phyloP scores from a whole-genome alignment of 1,284 basidiomycete genomes.

The Microbotryum lychnidis-dioicae region DNA sequence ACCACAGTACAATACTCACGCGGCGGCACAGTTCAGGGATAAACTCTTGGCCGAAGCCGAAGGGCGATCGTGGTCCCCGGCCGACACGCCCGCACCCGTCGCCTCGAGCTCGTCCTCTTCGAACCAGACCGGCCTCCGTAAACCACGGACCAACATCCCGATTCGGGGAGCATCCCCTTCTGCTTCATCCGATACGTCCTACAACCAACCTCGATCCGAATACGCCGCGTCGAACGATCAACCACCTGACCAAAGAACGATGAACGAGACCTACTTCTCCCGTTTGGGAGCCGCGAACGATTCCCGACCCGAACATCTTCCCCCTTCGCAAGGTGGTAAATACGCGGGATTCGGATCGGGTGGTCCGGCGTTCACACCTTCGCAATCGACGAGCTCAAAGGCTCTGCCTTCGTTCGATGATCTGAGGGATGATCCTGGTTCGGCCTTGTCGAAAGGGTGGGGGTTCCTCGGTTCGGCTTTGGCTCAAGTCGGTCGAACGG shows the following conservation, averaged over 20 bases:
- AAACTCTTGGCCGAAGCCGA: conserved; percentile 69
- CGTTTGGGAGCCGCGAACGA: conserved; percentile 64
- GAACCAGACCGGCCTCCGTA: conserved; percentile 46
- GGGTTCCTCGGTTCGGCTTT: conserved; percentile 68
- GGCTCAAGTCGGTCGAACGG: conserved; percentile 59
- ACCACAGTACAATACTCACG: conserved; percentile 70
- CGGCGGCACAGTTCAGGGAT: conserved; percentile 80
- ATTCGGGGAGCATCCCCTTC: conserved; percentile 2
- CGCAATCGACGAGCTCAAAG: conserved; percentile 48
- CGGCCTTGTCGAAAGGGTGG: conserved; percentile 75
- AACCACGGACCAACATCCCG: conserved; percentile 3
- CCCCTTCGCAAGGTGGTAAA: conserved; percentile 73
- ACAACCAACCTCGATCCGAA: conserved; percentile 33
- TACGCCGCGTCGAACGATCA: conserved; percentile 64
- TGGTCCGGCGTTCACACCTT: conserved; percentile 38
- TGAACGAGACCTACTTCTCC: conserved; percentile 69
- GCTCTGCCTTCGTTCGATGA: conserved; percentile 61
- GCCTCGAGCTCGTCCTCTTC: conserved; percentile 38
- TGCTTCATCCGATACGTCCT: conserved; percentile 3
- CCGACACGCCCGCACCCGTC: conserved; percentile 50
- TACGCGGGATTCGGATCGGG: conserved; percentile 77
- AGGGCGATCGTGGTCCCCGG: conserved; percentile 62
- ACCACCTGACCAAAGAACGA: conserved; percentile 54
- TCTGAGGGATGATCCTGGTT: conserved; percentile 67
- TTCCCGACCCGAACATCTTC: conserved; percentile 57